Base-by-base conservation (phyloP, 2,329 filamentous ascomycete genomes). In the Coniochaeta prunicola region DNA sequence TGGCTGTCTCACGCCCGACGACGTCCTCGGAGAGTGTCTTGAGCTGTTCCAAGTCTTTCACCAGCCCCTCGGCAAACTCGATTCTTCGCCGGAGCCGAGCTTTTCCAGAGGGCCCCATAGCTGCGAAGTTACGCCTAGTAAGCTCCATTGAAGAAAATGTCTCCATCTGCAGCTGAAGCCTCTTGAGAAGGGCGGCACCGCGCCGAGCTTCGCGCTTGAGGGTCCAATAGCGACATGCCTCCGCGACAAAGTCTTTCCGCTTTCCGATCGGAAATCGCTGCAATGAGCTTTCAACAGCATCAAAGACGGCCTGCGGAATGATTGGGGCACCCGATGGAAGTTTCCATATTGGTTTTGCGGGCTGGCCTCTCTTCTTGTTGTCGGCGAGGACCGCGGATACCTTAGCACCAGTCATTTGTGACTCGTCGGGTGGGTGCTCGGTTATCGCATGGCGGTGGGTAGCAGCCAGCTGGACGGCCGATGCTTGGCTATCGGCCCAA, bases 101-200 rank as follows among this genome's bases (percentile, higher is more conserved):
- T 67, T 88, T 86, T 58, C 94, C 94, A 53, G 86, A 87, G 42
- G 89, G 86, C 7, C 94, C 94, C 91, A 97, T 96, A 38, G 89
- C 88, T n/a, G 89, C 89, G 73, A 97, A 99, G 73, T 97, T 93
- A 60, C 94, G 88, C 57, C 94, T 84, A 2, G 94, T 97, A 64
- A 99, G 87, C 74, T 99, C 94, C 89, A 97, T 96, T 0, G 92
- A 96, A 7, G 93, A 93, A 72, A 97, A 99, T 0, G 91, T 91
- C 72, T 97, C 93, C 81, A 97, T 89, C 72, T 97, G 92, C 59
- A 97, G 77, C 71, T 99, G 94, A 21, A 99, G 80, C 36, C 94
- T 86, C 75, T 97, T 97, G 60, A 99, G 81, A 58, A 99, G 79
- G 4, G 94, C 91, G 31, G 94, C 94, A 53, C 94, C 94, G 60